These are phyloP conservation scores for Bocquillonia castaneifolia DNA, from an alignment of 441 rosid genomes.

Conservation along the genomic window DNA sequence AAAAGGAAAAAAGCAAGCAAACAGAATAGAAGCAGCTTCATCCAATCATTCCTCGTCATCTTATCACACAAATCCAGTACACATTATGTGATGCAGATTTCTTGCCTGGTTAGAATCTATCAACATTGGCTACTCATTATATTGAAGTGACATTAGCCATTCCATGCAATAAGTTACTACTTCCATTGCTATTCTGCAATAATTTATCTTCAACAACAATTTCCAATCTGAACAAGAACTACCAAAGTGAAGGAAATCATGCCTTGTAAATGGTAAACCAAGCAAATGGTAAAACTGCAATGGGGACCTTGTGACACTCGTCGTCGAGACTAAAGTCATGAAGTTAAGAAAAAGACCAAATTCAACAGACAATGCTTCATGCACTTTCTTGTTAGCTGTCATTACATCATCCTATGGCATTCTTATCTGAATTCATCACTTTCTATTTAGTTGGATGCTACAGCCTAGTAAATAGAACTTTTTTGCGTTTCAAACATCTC, in stretches of 20 bases:
- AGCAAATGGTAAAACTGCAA: too few relatives aligned
- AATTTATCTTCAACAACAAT: not conserved
- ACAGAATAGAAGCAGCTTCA: not conserved
- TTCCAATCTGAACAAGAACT: not conserved
- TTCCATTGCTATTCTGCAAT: not conserved
- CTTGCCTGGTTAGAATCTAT: not conserved
- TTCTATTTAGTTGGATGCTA: not conserved
- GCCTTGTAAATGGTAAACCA: too few relatives aligned
- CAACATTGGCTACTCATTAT: not conserved
- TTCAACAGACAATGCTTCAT: too few relatives aligned
- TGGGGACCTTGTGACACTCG: too few relatives aligned
- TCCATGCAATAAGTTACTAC: not conserved
- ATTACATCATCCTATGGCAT: not conserved
- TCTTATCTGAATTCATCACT: not conserved
- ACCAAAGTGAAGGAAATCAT: too few relatives aligned
- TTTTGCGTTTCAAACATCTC: too few relatives aligned
- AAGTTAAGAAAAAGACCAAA: too few relatives aligned
- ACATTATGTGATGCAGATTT: not conserved
- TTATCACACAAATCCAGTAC: not conserved
- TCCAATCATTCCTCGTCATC: constrained; percentile 5
- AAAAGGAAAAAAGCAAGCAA: not conserved
- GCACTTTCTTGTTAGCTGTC: too few relatives aligned
- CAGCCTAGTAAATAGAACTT: not conserved
- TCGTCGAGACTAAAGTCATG: too few relatives aligned
- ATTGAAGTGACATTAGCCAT: not conserved